Evolutionary conservation across 2,329 filamentous ascomycete species (phyloP).

Genomic region (Colletotrichum navitas): DNA sequence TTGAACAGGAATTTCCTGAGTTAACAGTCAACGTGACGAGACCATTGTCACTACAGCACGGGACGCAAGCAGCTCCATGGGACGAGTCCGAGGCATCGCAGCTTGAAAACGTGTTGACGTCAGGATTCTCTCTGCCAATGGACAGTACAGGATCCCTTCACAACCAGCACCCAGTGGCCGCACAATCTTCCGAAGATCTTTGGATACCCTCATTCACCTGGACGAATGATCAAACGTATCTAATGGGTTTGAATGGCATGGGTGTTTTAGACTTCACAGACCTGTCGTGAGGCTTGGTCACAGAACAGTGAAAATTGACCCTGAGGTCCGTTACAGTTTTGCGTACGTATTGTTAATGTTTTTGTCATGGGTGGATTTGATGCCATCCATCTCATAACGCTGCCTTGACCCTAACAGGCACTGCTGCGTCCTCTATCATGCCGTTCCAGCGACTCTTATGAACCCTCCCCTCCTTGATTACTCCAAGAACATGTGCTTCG

Average conservation of each 20-base stretch:
- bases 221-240: slow-evolving; percentile 45
- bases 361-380: neutral
- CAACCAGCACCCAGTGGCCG: neutral
- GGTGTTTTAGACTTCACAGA: slow-evolving; percentile 46
- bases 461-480: slow-evolving; percentile 68
- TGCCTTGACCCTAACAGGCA: slow-evolving; percentile 33
- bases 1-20: neutral
- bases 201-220: slow-evolving; percentile 39
- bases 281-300: neutral
- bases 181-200: neutral
- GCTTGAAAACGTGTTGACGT: slow-evolving; percentile 11
- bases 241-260: slow-evolving; percentile 46
- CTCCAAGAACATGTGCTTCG: slow-evolving; percentile 59
- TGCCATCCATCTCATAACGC: slow-evolving; percentile 8
- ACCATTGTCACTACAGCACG: neutral
- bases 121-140: neutral
- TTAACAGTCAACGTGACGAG: neutral
- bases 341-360: neutral
- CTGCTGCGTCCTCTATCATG: slow-evolving; percentile 41
- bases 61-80: slow-evolving; percentile 11
- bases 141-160: neutral
- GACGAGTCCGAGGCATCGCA: slow-evolving; percentile 23
- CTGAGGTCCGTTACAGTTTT: neutral
- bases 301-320: too few species aligned
- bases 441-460: slow-evolving; percentile 45